Evolutionary conservation across 2,329 filamentous ascomycete species (phyloP).

Genomic region (Cercospora zeae-maydis): DNA sequence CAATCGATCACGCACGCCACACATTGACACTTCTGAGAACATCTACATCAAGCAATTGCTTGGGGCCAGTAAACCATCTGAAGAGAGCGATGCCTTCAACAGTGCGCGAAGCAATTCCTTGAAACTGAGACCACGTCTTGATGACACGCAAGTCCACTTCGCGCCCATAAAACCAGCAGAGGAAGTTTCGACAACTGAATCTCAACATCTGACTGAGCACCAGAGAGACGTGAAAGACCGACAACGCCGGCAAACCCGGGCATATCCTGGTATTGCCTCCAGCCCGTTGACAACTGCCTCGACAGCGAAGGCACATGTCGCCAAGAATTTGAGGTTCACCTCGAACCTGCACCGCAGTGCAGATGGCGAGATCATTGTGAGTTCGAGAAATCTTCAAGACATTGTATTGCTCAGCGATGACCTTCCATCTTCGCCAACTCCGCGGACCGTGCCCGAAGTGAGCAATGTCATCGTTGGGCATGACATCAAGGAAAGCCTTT

Average conservation of each 20-base stretch:
- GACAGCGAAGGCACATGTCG: slow-evolving; percentile 23
- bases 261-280: slow-evolving; percentile 67
- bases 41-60: slow-evolving; percentile 23
- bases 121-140: slow-evolving; percentile 63
- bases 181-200: slow-evolving; percentile 52
- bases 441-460: slow-evolving; percentile 28
- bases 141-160: slow-evolving; percentile 80
- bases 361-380: slow-evolving; percentile 35
- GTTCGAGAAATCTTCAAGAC: slow-evolving; percentile 42
- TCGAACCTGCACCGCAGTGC: slow-evolving; percentile 20
- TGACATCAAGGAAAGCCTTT: not conserved
- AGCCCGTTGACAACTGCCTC: slow-evolving; percentile 41
- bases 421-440: slow-evolving; percentile 53
- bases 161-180: slow-evolving; percentile 61
- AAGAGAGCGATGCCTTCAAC: not conserved
- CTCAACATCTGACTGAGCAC: slow-evolving; percentile 72
- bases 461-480: slow-evolving; percentile 24
- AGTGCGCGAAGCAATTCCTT: slow-evolving; percentile 9
- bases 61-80: not conserved
- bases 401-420: slow-evolving; percentile 44
- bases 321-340: slow-evolving; percentile 31
- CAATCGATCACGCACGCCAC: not conserved
- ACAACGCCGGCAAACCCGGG: slow-evolving; percentile 60
- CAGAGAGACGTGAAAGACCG: slow-evolving; percentile 74
- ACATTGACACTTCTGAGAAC: slow-evolving; percentile 10